Conservation (phyloP, 441 rosid species). For the California macrophylla region DNA sequence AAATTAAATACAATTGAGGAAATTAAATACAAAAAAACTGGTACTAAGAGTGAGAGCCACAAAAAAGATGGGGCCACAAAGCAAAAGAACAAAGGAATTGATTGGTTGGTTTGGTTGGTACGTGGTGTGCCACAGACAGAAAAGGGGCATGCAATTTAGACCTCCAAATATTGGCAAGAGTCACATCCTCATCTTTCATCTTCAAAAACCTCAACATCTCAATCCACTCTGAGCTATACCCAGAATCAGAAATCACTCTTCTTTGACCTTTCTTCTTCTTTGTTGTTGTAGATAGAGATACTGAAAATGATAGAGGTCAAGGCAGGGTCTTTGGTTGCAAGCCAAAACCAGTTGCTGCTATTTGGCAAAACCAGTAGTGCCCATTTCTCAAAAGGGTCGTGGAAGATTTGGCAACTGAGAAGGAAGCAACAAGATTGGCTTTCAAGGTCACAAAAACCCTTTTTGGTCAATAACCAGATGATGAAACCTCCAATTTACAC, state of each 20-base stretch:
- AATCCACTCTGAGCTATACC: background rate
- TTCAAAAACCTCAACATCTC: background rate
- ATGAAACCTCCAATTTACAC: slow-evolving; percentile 49
- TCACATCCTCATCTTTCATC: slow-evolving; percentile 3
- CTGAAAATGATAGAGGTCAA: slow-evolving; percentile 25
- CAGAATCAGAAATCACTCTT: background rate
- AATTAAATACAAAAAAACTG: too few relatives aligned
- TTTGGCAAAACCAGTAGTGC: slow-evolving; percentile 5
- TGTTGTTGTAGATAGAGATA: background rate
- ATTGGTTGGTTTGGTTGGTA: too few relatives aligned
- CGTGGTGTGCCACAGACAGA: background rate
- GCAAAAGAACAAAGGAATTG: too few relatives aligned
- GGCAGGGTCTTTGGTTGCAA: slow-evolving; percentile 20
- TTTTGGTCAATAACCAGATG: slow-evolving; percentile 26
- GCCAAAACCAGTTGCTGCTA: slow-evolving; percentile 10
- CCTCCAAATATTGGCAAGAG: background rate
- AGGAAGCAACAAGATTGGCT: slow-evolving; percentile 19
- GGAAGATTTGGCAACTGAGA: slow-evolving; percentile 11
- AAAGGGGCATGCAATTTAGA: background rate
- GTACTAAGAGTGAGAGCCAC: too few relatives aligned
- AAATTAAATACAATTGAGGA: too few relatives aligned
- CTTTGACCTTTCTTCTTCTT: background rate
- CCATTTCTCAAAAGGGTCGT: slow-evolving; percentile 9
- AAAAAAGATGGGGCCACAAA: too few relatives aligned
- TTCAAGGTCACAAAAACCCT: slow-evolving; percentile 7